Evolutionary conservation across 2,329 filamentous ascomycete genomes (phyloP).

Genomic region (Paecilomyces fulvus): DNA sequence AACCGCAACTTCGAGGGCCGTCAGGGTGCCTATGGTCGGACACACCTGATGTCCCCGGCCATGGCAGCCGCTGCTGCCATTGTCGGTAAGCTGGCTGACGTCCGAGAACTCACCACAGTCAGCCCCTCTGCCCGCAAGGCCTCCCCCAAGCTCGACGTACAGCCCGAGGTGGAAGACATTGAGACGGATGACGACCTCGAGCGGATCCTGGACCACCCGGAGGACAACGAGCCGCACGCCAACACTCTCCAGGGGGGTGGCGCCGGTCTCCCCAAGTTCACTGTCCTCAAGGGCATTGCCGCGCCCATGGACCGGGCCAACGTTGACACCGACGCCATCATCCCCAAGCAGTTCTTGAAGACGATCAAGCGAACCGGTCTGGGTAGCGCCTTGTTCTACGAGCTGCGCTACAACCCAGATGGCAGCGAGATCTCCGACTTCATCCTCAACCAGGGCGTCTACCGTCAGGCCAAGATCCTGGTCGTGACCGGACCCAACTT

Average conservation of each 20-base stretch:
- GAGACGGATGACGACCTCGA: conserved; percentile 56
- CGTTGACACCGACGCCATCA: conserved; percentile 98
- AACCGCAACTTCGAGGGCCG: conserved; percentile 98
- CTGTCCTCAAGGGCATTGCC: conserved; percentile 72
- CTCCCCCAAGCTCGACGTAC: conserved; percentile 53
- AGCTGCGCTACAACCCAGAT: conserved; percentile 66
- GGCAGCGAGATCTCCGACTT: conserved; percentile 72
- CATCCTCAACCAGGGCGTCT: conserved; percentile 82
- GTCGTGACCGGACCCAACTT: conserved; percentile 91
- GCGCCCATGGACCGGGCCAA: conserved; percentile 83
- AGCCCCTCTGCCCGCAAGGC: conserved; percentile 38
- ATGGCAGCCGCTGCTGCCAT: conserved; percentile 93
- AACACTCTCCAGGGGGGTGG: conserved; percentile 46
- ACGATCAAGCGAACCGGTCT: conserved; percentile 97
- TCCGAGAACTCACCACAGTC: conserved; percentile 62
- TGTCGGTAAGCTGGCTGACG: conserved; percentile 82
- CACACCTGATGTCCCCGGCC: conserved; percentile 92
- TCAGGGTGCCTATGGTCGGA: conserved; percentile 83
- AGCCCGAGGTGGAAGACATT: conserved; percentile 50
- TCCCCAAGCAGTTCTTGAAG: conserved; percentile 98
- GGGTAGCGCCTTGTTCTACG: conserved; percentile 77
- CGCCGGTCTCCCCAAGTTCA: conserved; percentile 74
- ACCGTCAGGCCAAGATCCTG: conserved; percentile 75
- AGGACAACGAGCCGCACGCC: conserved; percentile 57
- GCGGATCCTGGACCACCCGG: conserved; percentile 52